phyloP scores from a whole-genome alignment of 805 yeast species.

The Monosporozyma unispora region DNA sequence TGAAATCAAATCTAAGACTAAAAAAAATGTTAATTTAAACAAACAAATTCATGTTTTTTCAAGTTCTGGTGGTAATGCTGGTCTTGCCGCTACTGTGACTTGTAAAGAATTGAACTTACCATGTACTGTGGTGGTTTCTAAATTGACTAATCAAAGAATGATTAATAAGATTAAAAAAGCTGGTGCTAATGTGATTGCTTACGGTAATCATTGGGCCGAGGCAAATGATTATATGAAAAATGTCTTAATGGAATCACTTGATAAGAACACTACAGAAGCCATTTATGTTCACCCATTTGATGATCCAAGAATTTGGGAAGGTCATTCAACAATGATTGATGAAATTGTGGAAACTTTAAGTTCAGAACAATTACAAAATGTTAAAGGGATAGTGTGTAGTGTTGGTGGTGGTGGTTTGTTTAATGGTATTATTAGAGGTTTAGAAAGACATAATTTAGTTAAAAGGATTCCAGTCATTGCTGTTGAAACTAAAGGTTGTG shows the following conservation, averaged over 20 bases:
- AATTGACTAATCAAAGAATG: constrained; percentile 36
- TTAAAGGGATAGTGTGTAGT: constrained; percentile 43
- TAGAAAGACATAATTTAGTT: constrained; percentile 27
- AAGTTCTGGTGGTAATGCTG: constrained; percentile 49
- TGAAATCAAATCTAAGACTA: constrained; percentile 16
- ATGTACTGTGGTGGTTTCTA: constrained; percentile 58
- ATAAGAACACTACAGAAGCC: constrained; percentile 17
- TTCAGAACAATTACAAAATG: constrained; percentile 11
- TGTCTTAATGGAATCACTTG: constrained; percentile 16
- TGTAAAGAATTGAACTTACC: constrained; percentile 27
- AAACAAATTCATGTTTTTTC: constrained; percentile 34
- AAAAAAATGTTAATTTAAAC: constrained; percentile 6
- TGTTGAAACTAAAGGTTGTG: constrained; percentile 53
- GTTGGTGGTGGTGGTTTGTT: constrained; percentile 52
- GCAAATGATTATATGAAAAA: constrained; percentile 37
- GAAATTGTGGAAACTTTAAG: constrained; percentile 30
- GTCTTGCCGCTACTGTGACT: constrained; percentile 37
- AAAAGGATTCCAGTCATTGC: constrained; percentile 15
- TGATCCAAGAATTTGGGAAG: constrained; percentile 43
- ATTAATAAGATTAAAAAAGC: constrained; percentile 34
- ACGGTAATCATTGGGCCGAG: constrained; percentile 40
- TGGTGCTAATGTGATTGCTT: constrained; percentile 41
- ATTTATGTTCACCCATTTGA: constrained; percentile 50
- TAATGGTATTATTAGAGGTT: constrained; percentile 41
- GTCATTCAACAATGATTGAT: constrained; percentile 41